Percentiles rank a stretch among this genome's conserved stretches.
Evolutionary conservation across 1,139 yeast genomes (phyloP).

Genomic region (Casaregolazyma lundiana): DNA sequence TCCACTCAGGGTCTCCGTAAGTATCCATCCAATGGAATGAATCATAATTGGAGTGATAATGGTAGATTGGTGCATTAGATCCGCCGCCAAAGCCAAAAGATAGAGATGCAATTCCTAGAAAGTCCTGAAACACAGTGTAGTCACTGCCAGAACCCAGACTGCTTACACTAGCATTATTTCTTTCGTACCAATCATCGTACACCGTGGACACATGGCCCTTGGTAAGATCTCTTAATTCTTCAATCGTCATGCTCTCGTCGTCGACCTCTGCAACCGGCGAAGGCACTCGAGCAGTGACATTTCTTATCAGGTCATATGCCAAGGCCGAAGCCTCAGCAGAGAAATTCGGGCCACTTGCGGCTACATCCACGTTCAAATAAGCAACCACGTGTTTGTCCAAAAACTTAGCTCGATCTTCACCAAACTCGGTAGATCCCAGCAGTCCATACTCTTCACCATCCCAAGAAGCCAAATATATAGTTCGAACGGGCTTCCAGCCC

Average conservation of each 20-base stretch:
- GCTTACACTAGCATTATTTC: constrained; percentile 32
- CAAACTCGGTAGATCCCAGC: constrained; percentile 66
- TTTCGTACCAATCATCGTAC: constrained; percentile 53
- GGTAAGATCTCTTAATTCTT: constrained; percentile 25
- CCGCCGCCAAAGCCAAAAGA: constrained; percentile 50
- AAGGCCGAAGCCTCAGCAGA: constrained; percentile 49
- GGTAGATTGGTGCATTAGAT: constrained; percentile 50
- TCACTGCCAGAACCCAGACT: constrained; percentile 65
- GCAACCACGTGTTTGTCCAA: constrained; percentile 49
- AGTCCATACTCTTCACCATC: constrained; percentile 72
- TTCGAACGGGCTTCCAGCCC: constrained; percentile 64
- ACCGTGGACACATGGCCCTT: constrained; percentile 38
- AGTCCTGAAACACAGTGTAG: constrained; percentile 63
- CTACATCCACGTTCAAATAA: constrained; percentile 60
- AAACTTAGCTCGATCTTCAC: constrained; percentile 45
- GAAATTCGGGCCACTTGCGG: constrained; percentile 50
- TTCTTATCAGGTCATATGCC: constrained; percentile 40
- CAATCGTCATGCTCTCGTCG: constrained; percentile 5
- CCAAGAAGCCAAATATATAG: constrained; percentile 61
- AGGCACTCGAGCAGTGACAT: constrained; percentile 38
- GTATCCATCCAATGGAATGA: constrained; percentile 62
- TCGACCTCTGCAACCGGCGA: constrained; percentile 38
- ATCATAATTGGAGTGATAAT: constrained; percentile 66
- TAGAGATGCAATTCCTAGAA: constrained; percentile 59
- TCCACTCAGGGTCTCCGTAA: constrained; percentile 56